Evolutionary conservation across 805 yeast species (phyloP).

Genomic region (Myxozyma vanderwaltii): DNA sequence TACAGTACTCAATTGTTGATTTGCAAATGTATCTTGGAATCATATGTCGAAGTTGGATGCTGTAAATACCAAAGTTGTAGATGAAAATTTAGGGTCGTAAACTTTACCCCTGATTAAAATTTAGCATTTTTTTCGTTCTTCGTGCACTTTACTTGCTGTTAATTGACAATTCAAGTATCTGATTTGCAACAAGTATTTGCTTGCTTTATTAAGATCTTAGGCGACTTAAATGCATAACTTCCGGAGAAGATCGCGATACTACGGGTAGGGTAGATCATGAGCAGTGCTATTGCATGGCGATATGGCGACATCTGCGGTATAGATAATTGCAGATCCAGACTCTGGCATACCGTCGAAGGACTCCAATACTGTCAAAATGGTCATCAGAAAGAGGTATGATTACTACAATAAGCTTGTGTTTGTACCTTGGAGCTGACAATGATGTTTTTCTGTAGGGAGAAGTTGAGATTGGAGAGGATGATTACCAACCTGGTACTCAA

Average conservation of each 20-base stretch:
- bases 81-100: no score
- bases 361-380: conserved; percentile 84
- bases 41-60: no score
- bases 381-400: conserved; percentile 65
- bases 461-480: conserved; percentile 78
- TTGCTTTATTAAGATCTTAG: no score
- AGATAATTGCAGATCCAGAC: conserved; percentile 80
- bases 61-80: no score
- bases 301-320: conserved; percentile 87
- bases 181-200: no score
- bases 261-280: conserved; percentile 7
- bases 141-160: no score
- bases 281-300: conserved; percentile 47
- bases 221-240: neutral
- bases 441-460: conserved; percentile 50
- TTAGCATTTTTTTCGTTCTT: no score
- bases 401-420: neutral
- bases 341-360: conserved; percentile 76
- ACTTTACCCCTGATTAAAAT: no score
- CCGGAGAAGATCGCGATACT: neutral
- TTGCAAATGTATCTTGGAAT: no score
- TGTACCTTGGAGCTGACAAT: neutral
- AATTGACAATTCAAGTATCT: no score
- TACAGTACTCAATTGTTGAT: no score
- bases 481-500: conserved; percentile 52